Percentiles rank a stretch among this genome's conserved stretches.
phyloP scores from a whole-genome alignment of 129 eudicot genomes.

The Oenanthe sinensis region DNA sequence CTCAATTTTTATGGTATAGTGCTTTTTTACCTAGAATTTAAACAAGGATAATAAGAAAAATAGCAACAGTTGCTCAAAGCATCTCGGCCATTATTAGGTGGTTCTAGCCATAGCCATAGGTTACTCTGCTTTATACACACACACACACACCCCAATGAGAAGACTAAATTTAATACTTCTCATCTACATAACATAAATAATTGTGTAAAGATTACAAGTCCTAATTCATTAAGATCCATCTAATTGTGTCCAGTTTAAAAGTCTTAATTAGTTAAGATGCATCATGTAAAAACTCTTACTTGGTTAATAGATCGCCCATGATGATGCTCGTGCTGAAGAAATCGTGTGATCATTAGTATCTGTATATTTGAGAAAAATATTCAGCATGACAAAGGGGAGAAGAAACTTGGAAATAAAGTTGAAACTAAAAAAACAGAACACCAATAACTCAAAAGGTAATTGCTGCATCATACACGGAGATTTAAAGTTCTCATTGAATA shows the following conservation, averaged over 20 bases:
- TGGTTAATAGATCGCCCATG: constrained; percentile 67
- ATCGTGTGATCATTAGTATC: constrained; percentile 74
- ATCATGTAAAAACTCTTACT: constrained; percentile 19
- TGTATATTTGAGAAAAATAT: constrained; percentile 15
- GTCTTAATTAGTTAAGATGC: neutral
- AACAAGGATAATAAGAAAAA: neutral
- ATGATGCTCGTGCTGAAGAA: constrained; percentile 93
- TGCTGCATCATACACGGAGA: neutral
- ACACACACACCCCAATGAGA: neutral
- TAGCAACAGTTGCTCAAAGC: neutral
- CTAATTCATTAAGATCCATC: too few species aligned
- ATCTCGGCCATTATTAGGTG: neutral
- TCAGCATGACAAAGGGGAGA: neutral
- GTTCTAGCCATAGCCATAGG: neutral
- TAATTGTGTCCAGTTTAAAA: neutral
- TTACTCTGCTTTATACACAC: too few species aligned
- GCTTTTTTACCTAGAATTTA: neutral
- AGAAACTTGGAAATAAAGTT: neutral
- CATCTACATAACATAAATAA: neutral
- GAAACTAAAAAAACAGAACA: neutral
- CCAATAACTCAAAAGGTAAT: neutral
- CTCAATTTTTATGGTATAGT: neutral
- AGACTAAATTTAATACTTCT: neutral
- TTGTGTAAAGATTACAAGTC: neutral
- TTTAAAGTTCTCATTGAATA: neutral